Evolutionary conservation across 2,329 filamentous ascomycete genomes (phyloP), one percentile per base, ranked within the genome.

Genomic region (Oidium heveae): DNA sequence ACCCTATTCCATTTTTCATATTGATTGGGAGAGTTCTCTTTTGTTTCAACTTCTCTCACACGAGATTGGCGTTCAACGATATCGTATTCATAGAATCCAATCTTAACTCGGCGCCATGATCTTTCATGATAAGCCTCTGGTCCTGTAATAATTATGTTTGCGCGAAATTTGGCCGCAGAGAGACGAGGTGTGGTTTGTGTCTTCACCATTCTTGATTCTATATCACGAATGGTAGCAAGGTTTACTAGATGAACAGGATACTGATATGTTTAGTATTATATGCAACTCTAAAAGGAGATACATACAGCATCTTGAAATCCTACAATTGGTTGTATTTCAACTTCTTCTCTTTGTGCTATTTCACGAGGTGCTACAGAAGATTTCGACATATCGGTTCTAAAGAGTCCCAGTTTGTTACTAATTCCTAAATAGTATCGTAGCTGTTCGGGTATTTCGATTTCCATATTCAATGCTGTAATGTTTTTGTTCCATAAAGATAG

Each of bases 161-260:
- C 75, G 24, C 83, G 74, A 66, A 85, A 87, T 13, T 80, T 74
- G 16, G 74, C 68, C 9, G 75, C 74, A 55, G 81, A 76, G 0
- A 86, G 70, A 32, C 71, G 67, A 32, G 71, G 69, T 18, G 74
- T 63, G 7, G 62, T 62, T 24, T 71, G 67, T 52, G 72, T 71
- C 59, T 72, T 72, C 1, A 72, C 70, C 8, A 84, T 71, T 50
- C 74, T 69, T 1, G 69, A 66, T 56, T 79, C 75, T 28, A 84
- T 71, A 52, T 78, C 72, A 52, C 74, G 73, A 22, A 86, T 70
- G 58, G 78, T 83, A 49, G 73, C 72, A 18, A 86, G 65, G 59
- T 76, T 84, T 53, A 85, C 67, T 44, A 87, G 67, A 59, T 84
- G 79, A 16, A 87, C 68, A 1, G 83, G 81, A 63, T 83, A 86